Base-by-base conservation (phyloP, 2,329 filamentous ascomycete genomes). In the Exophiala sp. region DNA sequence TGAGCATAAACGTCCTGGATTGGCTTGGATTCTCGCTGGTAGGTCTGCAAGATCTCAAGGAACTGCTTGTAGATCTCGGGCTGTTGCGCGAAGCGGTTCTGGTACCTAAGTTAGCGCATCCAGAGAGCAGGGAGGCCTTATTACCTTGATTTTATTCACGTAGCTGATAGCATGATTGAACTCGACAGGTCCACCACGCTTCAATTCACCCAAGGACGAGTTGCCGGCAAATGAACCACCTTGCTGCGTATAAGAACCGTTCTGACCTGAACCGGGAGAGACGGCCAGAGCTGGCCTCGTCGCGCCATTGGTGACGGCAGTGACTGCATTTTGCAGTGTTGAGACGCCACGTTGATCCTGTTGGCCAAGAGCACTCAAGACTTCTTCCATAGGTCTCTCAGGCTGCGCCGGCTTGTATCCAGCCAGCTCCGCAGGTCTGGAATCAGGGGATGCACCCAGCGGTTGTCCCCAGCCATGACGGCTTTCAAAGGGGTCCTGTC, bases 51-150 rank as follows among this genome's bases (percentile, higher is more conserved):
- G 45, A 99, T 99, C 70, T 99, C 94, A 29, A 99, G 80, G 68
- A 99, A 99, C 68, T 99, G 92, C 71, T 99, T 99, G 77, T 99
- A 99, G 59, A 99, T 97, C 69, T 99, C 94, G 5, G 94, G 94
- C 61, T 95, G 91, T 66, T 91, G 87, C 65, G 95, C 87, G 72
- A 97, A 99, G 41, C 94, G 92, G 69, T 97, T 99, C 90, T 96
- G 21, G 10, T 12, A 21, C 6, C 8, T 12, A 24, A 24, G 40
- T 42, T 42, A 42, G 40, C 40, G 20, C 8, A 5, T 42, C 8
- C 45, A 44, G 20, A 38, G 39, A 18, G 35, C 3, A n/a, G 32
- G 38, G 29, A 33, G 18, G 11, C 16, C 34, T 20, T 55, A 81
- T 70, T 75, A 94, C 91, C 86, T 99, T 99, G 66, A 99, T 99